A percentile compares a stretch with the other conserved stretches of the same genome.
Evolutionary conservation across 2,329 filamentous ascomycete species (phyloP).

Genomic region (Claviceps sp.): DNA sequence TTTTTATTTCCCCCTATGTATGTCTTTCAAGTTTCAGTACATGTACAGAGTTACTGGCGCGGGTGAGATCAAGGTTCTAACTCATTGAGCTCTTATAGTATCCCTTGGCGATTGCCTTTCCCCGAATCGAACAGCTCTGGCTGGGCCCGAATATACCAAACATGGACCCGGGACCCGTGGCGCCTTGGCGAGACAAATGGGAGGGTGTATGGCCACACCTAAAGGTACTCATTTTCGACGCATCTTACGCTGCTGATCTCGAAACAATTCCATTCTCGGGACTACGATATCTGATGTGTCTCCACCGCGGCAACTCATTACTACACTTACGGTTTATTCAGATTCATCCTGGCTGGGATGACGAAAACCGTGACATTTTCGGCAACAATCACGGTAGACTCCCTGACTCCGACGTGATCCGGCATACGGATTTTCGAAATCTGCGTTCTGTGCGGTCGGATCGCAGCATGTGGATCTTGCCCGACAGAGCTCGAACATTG

Average conservation of each 20-base stretch:
- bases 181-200: conserved; percentile 8
- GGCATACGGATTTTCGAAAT: conserved; percentile 12
- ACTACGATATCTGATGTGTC: conserved; percentile 14
- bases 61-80: too few species aligned
- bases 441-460: conserved; percentile 17
- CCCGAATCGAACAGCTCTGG: conserved; percentile 4
- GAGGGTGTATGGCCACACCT: conserved; percentile 13
- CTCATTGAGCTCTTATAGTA: conserved; percentile 10
- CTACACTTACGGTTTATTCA: conserved; percentile 18
- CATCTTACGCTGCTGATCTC: neutral
- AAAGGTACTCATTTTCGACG: conserved; percentile 9
- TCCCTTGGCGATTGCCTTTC: conserved; percentile 6
- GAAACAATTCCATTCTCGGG: conserved; percentile 8
- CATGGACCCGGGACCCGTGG: conserved; percentile 5
- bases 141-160: conserved; percentile 11
- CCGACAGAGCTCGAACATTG: too few species aligned
- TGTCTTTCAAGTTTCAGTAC: too few species aligned
- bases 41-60: too few species aligned
- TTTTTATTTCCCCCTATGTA: too few species aligned
- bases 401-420: neutral
- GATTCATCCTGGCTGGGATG: too few species aligned
- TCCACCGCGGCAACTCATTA: conserved; percentile 11
- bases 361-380: neutral
- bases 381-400: neutral
- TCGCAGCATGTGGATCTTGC: conserved; percentile 10